A percentile compares a stretch with the other conserved stretches of the same genome.
Evolutionary conservation across 768 basidiomycete species (phyloP).

Genomic region (Leccinum subgranulosum): DNA sequence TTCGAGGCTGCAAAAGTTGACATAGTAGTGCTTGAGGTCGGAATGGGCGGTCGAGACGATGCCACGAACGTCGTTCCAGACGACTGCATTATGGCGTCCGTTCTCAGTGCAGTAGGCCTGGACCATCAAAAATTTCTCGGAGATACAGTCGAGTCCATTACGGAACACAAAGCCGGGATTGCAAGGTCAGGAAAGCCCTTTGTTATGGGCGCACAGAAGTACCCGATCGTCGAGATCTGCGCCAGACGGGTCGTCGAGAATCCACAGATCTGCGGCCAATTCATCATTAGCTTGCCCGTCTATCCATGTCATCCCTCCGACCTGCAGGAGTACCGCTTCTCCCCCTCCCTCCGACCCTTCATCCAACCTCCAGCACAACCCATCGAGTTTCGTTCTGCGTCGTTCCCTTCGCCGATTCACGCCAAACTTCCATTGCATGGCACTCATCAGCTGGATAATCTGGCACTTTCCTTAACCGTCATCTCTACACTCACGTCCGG

Average conservation of each 20-base stretch:
- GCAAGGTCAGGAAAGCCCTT: constrained; percentile 59
- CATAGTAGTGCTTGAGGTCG: constrained; percentile 85
- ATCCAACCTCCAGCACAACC: constrained; percentile 39
- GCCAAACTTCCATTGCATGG: constrained; percentile 69
- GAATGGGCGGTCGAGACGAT: constrained; percentile 90
- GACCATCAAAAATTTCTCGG: constrained; percentile 95
- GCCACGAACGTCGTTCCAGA: constrained; percentile 90
- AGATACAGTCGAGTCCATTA: constrained; percentile 66
- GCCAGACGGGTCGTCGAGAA: constrained; percentile 42
- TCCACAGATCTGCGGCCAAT: constrained; percentile 36
- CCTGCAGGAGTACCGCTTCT: constrained; percentile 30
- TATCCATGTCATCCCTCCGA: constrained; percentile 29
- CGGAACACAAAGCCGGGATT: constrained; percentile 82
- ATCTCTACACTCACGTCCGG: constrained; percentile 45
- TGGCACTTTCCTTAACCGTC: constrained; percentile 64
- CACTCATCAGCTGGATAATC: constrained; percentile 80
- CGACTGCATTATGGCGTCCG: constrained; percentile 67
- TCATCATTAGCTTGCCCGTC: constrained; percentile 38
- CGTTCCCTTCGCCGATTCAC: constrained; percentile 43
- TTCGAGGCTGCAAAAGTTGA: constrained; percentile 75
- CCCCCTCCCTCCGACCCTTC: constrained; percentile 28
- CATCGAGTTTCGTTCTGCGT: constrained; percentile 41
- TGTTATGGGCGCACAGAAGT: constrained; percentile 62
- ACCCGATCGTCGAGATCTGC: constrained; percentile 45
- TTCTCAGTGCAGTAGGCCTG: constrained; percentile 81